Evolutionary conservation across 768 basidiomycete species (phyloP).

Genomic region (Pulveroboletus sp.): DNA sequence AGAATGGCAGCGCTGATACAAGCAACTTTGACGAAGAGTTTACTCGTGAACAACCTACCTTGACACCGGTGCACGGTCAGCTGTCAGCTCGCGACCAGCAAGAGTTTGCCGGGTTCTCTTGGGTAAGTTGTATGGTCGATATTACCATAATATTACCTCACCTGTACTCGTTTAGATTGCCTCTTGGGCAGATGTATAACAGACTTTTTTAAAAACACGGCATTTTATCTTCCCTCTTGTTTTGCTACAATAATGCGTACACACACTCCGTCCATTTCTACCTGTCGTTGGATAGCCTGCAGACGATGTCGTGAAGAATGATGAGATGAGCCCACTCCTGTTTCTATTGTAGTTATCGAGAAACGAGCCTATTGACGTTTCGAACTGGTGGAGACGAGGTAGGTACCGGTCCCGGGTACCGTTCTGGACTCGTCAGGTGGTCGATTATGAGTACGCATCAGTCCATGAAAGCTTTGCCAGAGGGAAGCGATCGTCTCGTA

Average conservation of each 20-base stretch:
- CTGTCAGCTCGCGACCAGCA: slow-evolving; percentile 85
- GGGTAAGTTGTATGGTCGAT: slow-evolving; percentile 46
- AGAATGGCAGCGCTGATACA: slow-evolving; percentile 84
- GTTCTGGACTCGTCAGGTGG: slow-evolving; percentile 32
- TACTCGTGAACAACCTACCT: slow-evolving; percentile 91
- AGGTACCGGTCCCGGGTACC: slow-evolving; percentile 67
- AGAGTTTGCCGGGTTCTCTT: slow-evolving; percentile 97
- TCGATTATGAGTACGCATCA: slow-evolving; percentile 57
- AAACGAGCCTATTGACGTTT: slow-evolving; percentile 20
- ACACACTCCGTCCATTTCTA: slow-evolving; percentile 21
- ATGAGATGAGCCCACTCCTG: slow-evolving; percentile 17
- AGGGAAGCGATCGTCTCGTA: slow-evolving; percentile 84
- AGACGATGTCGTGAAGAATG: slow-evolving; percentile 20
- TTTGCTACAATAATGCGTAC: slow-evolving; percentile 33
- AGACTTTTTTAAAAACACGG: slow-evolving; percentile 18
- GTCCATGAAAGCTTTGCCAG: slow-evolving; percentile 75
- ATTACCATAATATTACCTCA: not conserved
- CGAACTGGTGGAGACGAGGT: slow-evolving; percentile 41
- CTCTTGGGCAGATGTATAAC: slow-evolving; percentile 53
- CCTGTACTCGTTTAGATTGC: slow-evolving; percentile 30
- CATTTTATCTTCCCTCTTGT: slow-evolving; percentile 28
- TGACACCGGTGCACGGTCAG: slow-evolving; percentile 96
- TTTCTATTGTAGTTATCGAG: slow-evolving; percentile 3
- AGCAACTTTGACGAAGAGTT: slow-evolving; percentile 98
- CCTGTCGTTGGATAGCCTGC: slow-evolving; percentile 38